Conservation (phyloP, 1,284 basidiomycete species). For the Leccinum fuscescens region DNA sequence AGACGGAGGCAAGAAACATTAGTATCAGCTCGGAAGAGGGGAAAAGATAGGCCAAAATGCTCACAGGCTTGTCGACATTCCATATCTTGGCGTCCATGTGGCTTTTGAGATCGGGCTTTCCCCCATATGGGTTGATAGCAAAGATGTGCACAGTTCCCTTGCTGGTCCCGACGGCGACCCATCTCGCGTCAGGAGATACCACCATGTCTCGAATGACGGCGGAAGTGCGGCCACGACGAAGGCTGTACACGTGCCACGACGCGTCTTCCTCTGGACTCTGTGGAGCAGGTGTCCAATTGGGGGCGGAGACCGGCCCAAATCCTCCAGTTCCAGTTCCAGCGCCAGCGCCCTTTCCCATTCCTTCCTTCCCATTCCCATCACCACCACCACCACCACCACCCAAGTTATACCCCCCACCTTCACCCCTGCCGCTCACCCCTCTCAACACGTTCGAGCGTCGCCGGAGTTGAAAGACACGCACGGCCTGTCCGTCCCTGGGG, state of each 20-base stretch:
- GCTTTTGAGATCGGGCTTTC: constrained; percentile 60
- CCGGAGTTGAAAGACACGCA: constrained; percentile 54
- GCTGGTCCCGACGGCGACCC: constrained; percentile 67
- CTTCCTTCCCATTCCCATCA: constrained; percentile 2
- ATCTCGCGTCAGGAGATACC: constrained; percentile 65
- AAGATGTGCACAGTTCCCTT: constrained; percentile 73
- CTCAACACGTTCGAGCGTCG: constrained; percentile 37
- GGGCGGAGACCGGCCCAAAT: not conserved
- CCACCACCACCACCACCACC: not conserved
- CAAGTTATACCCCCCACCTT: not conserved
- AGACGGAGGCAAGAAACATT: not conserved
- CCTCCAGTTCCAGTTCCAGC: constrained; percentile 8
- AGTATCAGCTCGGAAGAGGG: not conserved
- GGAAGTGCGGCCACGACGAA: constrained; percentile 69
- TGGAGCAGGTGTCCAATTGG: constrained; percentile 3
- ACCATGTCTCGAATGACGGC: constrained; percentile 60
- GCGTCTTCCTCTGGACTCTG: constrained; percentile 24
- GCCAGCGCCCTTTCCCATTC: constrained; percentile 4
- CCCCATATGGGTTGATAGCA: constrained; percentile 74
- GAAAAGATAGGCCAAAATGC: constrained; percentile 18
- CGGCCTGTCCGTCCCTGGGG: constrained; percentile 58
- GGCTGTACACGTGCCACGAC: constrained; percentile 65
- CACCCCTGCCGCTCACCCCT: not conserved
- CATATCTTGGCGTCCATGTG: constrained; percentile 59
- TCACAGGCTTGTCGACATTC: constrained; percentile 50